Conservation (phyloP, 2,329 filamentous ascomycete genomes). For the Sporothrix curviconia region DNA sequence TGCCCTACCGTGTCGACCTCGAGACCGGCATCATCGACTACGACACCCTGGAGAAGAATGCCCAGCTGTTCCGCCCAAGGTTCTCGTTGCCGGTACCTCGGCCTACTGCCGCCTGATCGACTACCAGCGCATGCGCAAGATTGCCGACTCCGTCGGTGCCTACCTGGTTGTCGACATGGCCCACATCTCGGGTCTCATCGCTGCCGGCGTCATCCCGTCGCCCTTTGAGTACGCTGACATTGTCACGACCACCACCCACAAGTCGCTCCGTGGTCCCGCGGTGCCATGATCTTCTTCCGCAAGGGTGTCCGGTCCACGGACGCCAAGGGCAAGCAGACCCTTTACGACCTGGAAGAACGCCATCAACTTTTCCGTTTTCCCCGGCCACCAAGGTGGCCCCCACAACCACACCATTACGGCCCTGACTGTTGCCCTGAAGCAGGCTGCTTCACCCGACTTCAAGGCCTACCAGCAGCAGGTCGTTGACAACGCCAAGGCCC, state of each 20-base stretch:
- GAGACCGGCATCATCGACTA: conserved; percentile 97
- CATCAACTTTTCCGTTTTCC: conserved; percentile 99
- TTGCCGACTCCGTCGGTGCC: conserved; percentile 85
- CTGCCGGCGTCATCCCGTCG: conserved; percentile 85
- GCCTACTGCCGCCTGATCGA: conserved; percentile 98
- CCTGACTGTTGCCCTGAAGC: conserved; percentile 87
- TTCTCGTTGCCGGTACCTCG: conserved; percentile 92
- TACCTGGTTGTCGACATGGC: conserved; percentile 98
- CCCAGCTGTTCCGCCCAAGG: conserved; percentile 91
- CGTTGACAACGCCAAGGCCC: conserved; percentile 83
- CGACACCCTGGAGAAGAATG: conserved; percentile 83
- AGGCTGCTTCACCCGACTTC: conserved; percentile 86
- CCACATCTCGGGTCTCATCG: conserved; percentile 94
- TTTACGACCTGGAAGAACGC: conserved; percentile 92
- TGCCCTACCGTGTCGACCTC: conserved; percentile 87
- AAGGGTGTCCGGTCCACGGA: conserved; percentile 89
- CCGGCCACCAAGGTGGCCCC: conserved; percentile 94
- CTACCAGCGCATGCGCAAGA: conserved; percentile 92
- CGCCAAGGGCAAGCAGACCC: conserved; percentile 81
- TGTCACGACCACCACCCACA: conserved; percentile 98
- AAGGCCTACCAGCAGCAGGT: conserved; percentile 91
- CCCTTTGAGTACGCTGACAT: conserved; percentile 92
- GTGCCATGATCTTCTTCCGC: conserved; percentile 99
- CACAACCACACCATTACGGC: conserved; percentile 99
- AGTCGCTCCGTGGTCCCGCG: conserved; percentile 93